These are phyloP conservation scores for Stagonosporopsis chrysanthemi DNA, from an alignment of 2,329 filamentous ascomycete species.

Conservation along the genomic window DNA sequence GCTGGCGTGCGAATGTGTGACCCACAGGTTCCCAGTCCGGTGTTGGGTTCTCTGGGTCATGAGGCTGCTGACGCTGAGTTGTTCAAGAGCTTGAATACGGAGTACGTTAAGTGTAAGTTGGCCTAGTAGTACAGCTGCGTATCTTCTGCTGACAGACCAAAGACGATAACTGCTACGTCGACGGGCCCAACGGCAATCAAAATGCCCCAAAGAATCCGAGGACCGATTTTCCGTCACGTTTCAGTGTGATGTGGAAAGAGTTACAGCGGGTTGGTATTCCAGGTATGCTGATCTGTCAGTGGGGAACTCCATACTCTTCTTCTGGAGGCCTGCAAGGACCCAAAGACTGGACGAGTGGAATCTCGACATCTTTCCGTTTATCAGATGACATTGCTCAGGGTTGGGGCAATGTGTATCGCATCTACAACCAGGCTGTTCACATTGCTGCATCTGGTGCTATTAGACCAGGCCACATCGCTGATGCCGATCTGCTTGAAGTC, in stretches of 20 bases:
- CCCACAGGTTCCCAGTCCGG: constrained; percentile 24
- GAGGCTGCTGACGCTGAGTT: constrained; percentile 29
- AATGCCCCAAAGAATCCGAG: constrained; percentile 28
- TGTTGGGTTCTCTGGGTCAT: constrained; percentile 24
- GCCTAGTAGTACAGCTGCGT: not conserved
- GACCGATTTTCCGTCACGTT: constrained; percentile 26
- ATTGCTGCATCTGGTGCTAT: constrained; percentile 26
- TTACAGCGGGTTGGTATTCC: constrained; percentile 27
- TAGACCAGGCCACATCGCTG: constrained; percentile 28
- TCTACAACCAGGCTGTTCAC: constrained; percentile 31
- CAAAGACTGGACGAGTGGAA: constrained; percentile 26
- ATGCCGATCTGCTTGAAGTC: constrained; percentile 30
- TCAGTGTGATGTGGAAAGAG: constrained; percentile 30
- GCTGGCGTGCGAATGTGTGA: constrained; percentile 32
- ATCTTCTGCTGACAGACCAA: not conserved
- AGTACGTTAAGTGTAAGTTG: constrained; percentile 29
- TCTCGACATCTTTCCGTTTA: constrained; percentile 31
- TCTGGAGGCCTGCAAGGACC: constrained; percentile 26
- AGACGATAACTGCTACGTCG: constrained; percentile 33
- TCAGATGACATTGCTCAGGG: constrained; percentile 27
- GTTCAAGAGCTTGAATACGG: constrained; percentile 31
- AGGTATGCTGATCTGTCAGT: constrained; percentile 31
- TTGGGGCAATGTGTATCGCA: constrained; percentile 28
- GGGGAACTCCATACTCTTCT: constrained; percentile 25
- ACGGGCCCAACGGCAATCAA: constrained; percentile 23